Conservation (phyloP, 768 basidiomycete genomes). For the Pleurotus tuoliensis region DNA sequence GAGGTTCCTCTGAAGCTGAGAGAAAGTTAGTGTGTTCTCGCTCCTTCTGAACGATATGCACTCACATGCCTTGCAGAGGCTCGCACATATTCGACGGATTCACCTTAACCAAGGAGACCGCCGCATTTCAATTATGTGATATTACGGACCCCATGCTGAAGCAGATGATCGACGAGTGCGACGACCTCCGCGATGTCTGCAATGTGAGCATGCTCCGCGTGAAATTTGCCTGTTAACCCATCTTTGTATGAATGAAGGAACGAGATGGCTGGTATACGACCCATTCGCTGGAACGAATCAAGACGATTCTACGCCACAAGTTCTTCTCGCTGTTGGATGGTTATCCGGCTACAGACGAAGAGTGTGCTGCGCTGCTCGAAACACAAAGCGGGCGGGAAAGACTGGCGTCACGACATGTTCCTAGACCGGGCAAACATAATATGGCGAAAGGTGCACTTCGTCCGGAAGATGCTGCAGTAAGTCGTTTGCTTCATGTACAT, state of each 20-base stretch:
- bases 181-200: constrained; percentile 66
- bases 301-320: constrained; percentile 80
- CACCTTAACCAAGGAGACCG: constrained; percentile 76
- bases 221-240: not conserved
- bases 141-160: constrained; percentile 83
- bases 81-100: constrained; percentile 90
- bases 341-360: constrained; percentile 65
- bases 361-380: constrained; percentile 62
- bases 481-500: constrained; percentile 20
- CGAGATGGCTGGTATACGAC: constrained; percentile 88
- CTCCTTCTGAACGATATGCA: constrained; percentile 2
- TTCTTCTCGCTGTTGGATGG: constrained; percentile 77
- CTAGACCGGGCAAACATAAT: constrained; percentile 73
- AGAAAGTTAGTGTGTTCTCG: constrained; percentile 39
- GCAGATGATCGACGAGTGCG: constrained; percentile 72
- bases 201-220: constrained; percentile 49
- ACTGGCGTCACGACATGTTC: constrained; percentile 42
- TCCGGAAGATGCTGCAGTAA: constrained; percentile 79
- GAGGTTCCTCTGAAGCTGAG: constrained; percentile 26
- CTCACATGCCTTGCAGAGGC: constrained; percentile 23
- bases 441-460: constrained; percentile 85
- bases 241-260: constrained; percentile 43
- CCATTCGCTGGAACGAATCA: constrained; percentile 78
- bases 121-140: constrained; percentile 93
- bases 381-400: constrained; percentile 35